Evolutionary conservation across 1,284 basidiomycete species (phyloP).

Genomic region (Ceratobasidium sp.): DNA sequence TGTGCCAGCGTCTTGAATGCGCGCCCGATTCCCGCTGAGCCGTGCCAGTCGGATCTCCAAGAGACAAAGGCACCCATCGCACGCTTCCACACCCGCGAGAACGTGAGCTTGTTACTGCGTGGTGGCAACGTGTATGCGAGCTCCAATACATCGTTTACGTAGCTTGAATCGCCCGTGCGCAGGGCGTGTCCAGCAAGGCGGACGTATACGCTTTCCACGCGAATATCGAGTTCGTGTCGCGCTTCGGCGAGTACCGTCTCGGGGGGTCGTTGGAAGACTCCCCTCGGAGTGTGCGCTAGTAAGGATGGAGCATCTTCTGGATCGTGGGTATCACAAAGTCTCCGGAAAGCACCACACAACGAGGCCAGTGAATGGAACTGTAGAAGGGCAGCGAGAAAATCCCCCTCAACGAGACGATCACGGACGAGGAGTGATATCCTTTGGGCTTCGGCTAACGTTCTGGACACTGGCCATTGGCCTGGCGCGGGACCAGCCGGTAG

Average conservation of each 20-base stretch:
- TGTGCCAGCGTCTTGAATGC: constrained; percentile 37
- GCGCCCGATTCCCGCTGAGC: constrained; percentile 41
- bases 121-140: constrained; percentile 46
- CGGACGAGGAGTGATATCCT: constrained; percentile 40
- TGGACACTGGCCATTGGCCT: constrained; percentile 38
- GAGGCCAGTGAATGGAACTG: constrained; percentile 43
- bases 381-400: constrained; percentile 36
- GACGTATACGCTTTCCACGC: constrained; percentile 46
- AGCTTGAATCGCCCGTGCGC: constrained; percentile 43
- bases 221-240: constrained; percentile 41
- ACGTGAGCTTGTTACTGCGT: constrained; percentile 37
- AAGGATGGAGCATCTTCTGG: constrained; percentile 38
- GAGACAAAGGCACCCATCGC: constrained; percentile 34
- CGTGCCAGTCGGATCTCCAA: constrained; percentile 37
- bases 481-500: constrained; percentile 38
- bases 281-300: constrained; percentile 12
- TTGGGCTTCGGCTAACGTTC: constrained; percentile 40
- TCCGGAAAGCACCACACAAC: constrained; percentile 38
- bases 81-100: constrained; percentile 45
- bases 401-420: constrained; percentile 40
- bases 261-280: constrained; percentile 29
- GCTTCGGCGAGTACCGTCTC: constrained; percentile 38
- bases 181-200: constrained; percentile 44
- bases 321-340: constrained; percentile 30
- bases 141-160: constrained; percentile 47